A percentile compares a stretch with the other conserved stretches of the same genome.
phyloP scores from a whole-genome alignment of 2,329 filamentous ascomycete species.

The Penicillium hesseltinei region DNA sequence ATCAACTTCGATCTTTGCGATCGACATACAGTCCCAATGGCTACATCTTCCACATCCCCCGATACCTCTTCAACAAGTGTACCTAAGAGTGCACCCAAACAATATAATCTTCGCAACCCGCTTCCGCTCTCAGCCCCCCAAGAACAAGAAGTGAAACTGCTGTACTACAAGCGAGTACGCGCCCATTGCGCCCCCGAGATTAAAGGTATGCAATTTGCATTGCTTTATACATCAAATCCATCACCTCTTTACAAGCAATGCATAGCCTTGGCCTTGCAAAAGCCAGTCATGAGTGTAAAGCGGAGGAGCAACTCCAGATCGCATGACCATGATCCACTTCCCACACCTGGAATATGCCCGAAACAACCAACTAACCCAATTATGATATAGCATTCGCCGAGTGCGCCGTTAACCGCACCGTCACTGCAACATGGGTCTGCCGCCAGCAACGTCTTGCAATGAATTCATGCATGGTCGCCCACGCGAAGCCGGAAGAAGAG shows the following conservation, averaged over 20 bases:
- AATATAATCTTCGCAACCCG: conserved; percentile 63
- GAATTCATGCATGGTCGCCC: conserved; percentile 89
- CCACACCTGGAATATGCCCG: not conserved
- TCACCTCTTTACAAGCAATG: not conserved
- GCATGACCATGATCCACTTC: not conserved
- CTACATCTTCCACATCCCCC: conserved; percentile 24
- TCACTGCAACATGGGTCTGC: conserved; percentile 85
- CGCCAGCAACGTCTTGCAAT: conserved; percentile 75
- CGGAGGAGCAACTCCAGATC: not conserved
- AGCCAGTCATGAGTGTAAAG: not conserved
- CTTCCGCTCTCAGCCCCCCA: conserved; percentile 78
- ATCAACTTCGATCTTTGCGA: conserved; percentile 20
- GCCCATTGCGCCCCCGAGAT: conserved; percentile 74
- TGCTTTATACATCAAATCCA: not conserved
- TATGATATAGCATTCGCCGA: conserved; percentile 74
- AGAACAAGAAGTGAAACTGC: conserved; percentile 75
- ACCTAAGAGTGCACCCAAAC: conserved; percentile 16
- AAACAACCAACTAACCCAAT: conserved; percentile 5
- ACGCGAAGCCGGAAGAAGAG: conserved; percentile 80
- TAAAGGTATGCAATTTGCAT: conserved; percentile 55
- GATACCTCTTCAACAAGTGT: conserved; percentile 22
- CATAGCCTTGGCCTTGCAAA: not conserved
- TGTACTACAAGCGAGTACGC: conserved; percentile 78
- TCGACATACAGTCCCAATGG: conserved; percentile 22
- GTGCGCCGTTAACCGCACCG: conserved; percentile 81